A percentile compares a stretch with the other conserved stretches of the same genome.
phyloP scores from a whole-genome alignment of 257 asterid species.

The Scutellaria galericulata region DNA sequence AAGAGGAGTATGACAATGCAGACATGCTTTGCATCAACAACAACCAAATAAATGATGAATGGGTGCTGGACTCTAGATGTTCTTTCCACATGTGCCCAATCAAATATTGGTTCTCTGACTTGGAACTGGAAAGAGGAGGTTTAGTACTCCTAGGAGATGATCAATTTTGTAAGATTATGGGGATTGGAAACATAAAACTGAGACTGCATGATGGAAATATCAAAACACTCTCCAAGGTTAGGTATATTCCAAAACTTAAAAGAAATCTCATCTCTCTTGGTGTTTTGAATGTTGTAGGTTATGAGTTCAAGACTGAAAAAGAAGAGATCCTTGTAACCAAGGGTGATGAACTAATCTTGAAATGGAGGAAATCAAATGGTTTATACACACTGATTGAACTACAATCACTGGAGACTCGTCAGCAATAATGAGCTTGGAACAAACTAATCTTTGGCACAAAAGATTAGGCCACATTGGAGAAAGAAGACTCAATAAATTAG shows the following conservation, averaged over 20 bases:
- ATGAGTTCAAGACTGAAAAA: not conserved
- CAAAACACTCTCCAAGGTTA: not conserved
- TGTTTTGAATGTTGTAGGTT: not conserved
- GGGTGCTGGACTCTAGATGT: not conserved
- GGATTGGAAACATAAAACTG: not conserved
- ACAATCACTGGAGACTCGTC: not conserved
- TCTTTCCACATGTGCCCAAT: not conserved
- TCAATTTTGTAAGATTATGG: not conserved
- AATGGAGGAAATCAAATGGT: not conserved
- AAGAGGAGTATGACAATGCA: too few species aligned
- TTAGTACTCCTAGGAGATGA: not conserved
- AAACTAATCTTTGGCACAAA: too few species aligned
- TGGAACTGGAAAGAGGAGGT: not conserved
- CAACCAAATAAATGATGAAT: too few species aligned
- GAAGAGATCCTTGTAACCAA: too few species aligned
- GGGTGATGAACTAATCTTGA: not conserved
- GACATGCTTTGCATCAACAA: too few species aligned
- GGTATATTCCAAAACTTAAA: not conserved
- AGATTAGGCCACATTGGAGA: too few species aligned
- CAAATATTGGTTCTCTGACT: not conserved
- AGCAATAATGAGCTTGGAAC: not conserved
- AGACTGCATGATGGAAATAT: not conserved
- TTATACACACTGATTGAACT: too few species aligned
- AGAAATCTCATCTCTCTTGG: not conserved
- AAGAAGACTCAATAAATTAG: too few species aligned